Base-by-base conservation (phyloP, 441 rosid genomes). In the Gossypium schwendimanii region DNA sequence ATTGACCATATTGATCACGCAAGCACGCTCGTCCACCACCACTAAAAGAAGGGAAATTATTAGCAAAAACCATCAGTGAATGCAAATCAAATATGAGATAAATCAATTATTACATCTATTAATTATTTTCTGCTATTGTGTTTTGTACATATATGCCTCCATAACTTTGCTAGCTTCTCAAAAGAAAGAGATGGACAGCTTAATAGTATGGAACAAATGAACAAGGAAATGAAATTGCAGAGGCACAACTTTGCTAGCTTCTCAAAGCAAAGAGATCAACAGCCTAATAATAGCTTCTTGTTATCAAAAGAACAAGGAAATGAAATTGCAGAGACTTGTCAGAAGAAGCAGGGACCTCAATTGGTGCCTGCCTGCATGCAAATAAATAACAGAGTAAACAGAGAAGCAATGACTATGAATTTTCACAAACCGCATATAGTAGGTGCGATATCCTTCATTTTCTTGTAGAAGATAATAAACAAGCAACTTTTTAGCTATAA, bases 251-350 rank as follows among this genome's bases (percentile, higher is more conserved):
- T 53, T 53, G 58, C 58, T 18, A 53, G 55, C 58, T 53, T 53
- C 58, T 7, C 3, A 12, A 54, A 58, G 12, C 0, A 58, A 58
- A 58, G 14, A 4, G 39, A 24, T 6, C 63, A 33, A 57, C 61
- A 10, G 33, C 97, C 97, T 90, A 77, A 94, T 88, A 67, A 90
- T 88, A 78, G 39, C 39, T 90, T 92, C 81, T 94, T 83, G 84
- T 92, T 94, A 80, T 88, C 86, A 81, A 92, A 94, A 15, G 98
- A 94, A 81, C 78, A 85, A 69, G 97, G 98, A 78, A 94, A 95
- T 66, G 94, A 80, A 75, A 87, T 69, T 12, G 97, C 88, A 80
- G 78, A 82, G 89, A 91, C 78, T 92, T 89, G 81, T 92, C 98
- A 3, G 97, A 88, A 75, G 93, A 81, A 74, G 87, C 97, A 74